Evolutionary conservation across 306 rosid species (phyloP).

Genomic region (Alnus glutinosa): DNA sequence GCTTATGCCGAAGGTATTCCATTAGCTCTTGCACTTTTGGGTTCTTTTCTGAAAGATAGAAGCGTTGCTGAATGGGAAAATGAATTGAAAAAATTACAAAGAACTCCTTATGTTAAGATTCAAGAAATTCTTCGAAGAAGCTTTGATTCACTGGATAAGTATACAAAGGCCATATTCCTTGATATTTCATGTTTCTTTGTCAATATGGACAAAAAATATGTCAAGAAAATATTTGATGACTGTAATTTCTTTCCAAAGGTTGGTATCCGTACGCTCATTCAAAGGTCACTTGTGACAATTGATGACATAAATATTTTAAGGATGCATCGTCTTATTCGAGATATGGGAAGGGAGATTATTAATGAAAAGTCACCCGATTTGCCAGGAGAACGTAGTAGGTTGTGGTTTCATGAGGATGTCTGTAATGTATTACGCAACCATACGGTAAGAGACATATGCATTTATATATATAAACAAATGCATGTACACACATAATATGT

Average conservation of each 20-base stretch:
- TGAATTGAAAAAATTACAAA: slow-evolving; percentile 24
- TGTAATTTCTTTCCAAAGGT: slow-evolving; percentile 34
- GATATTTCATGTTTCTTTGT: slow-evolving; percentile 46
- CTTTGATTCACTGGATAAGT: slow-evolving; percentile 23
- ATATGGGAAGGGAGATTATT: slow-evolving; percentile 46
- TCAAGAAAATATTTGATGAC: slow-evolving; percentile 22
- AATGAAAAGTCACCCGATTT: neutral
- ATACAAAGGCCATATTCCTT: slow-evolving; percentile 33
- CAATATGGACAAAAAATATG: slow-evolving; percentile 18
- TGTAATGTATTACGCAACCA: neutral
- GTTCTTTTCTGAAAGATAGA: slow-evolving; percentile 35
- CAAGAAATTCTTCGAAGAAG: slow-evolving; percentile 33
- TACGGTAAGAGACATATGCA: neutral
- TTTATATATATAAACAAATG: too few relatives aligned
- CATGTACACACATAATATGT: neutral
- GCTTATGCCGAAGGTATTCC: slow-evolving; percentile 40
- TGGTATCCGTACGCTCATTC: slow-evolving; percentile 30
- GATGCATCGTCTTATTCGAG: slow-evolving; percentile 36
- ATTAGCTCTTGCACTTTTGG: slow-evolving; percentile 43
- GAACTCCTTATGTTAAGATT: slow-evolving; percentile 26
- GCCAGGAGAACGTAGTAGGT: slow-evolving; percentile 19
- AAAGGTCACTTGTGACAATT: slow-evolving; percentile 31
- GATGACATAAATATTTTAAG: neutral
- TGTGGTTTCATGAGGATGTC: slow-evolving; percentile 7
- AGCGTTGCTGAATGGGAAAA: slow-evolving; percentile 23